Conservation (phyloP, 1,284 basidiomycete genomes). For the Rhodotorula sp. region DNA sequence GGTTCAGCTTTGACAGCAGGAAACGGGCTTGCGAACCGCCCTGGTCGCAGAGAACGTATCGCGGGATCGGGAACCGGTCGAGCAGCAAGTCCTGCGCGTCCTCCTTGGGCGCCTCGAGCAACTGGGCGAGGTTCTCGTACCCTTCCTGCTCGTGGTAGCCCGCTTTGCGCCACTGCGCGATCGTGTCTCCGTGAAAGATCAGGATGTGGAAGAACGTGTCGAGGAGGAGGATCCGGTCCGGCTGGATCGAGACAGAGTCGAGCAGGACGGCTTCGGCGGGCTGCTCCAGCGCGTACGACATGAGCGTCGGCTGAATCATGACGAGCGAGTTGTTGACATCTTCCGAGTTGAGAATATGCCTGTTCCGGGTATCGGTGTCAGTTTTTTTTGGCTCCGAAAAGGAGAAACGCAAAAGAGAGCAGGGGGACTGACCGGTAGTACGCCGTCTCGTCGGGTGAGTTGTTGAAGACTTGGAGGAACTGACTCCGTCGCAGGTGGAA, state of each 20-base stretch:
- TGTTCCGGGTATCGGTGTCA: slow-evolving; percentile 46
- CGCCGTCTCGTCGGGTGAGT: slow-evolving; percentile 98
- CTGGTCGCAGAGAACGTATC: slow-evolving; percentile 97
- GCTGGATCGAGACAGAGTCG: slow-evolving; percentile 96
- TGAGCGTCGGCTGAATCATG: slow-evolving; percentile 99
- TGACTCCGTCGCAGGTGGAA: slow-evolving; percentile 96
- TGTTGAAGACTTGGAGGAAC: slow-evolving; percentile 99
- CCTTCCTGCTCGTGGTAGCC: slow-evolving; percentile 99
- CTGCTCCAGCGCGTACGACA: slow-evolving; percentile 96
- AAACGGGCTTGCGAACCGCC: slow-evolving; percentile 97
- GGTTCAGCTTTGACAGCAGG: slow-evolving; percentile 93
- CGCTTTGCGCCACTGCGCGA: slow-evolving; percentile 98
- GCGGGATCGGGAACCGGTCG: slow-evolving; percentile 94
- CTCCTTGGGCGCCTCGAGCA: slow-evolving; percentile 74
- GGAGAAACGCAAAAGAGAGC: background rate
- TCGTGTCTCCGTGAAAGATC: slow-evolving; percentile 97
- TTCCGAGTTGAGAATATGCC: slow-evolving; percentile 93
- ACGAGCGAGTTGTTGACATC: slow-evolving; percentile 99
- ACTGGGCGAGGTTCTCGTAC: slow-evolving; percentile 96
- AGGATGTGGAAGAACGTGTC: slow-evolving; percentile 99
- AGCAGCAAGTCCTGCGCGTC: slow-evolving; percentile 83
- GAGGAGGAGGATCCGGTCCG: slow-evolving; percentile 93
- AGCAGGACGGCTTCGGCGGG: slow-evolving; percentile 88
- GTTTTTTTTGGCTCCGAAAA: background rate
- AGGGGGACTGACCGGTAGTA: slow-evolving; percentile 72